phyloP scores from a whole-genome alignment of 129 eudicot genomes.

The Pseudognaphalium luteoalbum region DNA sequence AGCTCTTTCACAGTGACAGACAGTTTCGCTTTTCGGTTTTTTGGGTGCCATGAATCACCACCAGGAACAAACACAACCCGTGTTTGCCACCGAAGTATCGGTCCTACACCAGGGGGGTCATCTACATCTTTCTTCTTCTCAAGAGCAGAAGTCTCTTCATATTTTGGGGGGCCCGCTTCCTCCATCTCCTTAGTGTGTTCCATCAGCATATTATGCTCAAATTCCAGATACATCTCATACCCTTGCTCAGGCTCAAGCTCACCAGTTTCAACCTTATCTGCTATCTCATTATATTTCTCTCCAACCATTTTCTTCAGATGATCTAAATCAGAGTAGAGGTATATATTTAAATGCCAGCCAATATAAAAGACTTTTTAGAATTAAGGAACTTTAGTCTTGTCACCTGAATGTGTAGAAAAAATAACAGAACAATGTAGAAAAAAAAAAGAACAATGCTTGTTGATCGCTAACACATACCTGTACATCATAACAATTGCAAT shows the following conservation, averaged over 20 bases:
- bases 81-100: slow-evolving; percentile 88
- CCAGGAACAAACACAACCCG: slow-evolving; percentile 87
- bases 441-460: too few relatives aligned
- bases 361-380: background rate
- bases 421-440: too few relatives aligned
- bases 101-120: slow-evolving; percentile 94
- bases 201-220: slow-evolving; percentile 74
- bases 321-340: slow-evolving; percentile 41
- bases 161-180: slow-evolving; percentile 53
- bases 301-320: slow-evolving; percentile 68
- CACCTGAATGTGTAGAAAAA: background rate
- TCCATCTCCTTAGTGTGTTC: slow-evolving; percentile 58
- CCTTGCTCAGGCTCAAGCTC: slow-evolving; percentile 76
- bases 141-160: slow-evolving; percentile 45
- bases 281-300: slow-evolving; percentile 69
- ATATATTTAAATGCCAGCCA: background rate
- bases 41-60: slow-evolving; percentile 97
- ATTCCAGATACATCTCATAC: slow-evolving; percentile 66
- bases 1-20: slow-evolving; percentile 92
- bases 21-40: slow-evolving; percentile 85
- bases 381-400: background rate
- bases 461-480: background rate
- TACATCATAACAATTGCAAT: background rate
- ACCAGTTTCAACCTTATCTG: slow-evolving; percentile 64
- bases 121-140: slow-evolving; percentile 47